Percentiles rank a stretch among this genome's conserved stretches.
phyloP scores from a whole-genome alignment of 306 rosid species.

The Nissolia schottii region DNA sequence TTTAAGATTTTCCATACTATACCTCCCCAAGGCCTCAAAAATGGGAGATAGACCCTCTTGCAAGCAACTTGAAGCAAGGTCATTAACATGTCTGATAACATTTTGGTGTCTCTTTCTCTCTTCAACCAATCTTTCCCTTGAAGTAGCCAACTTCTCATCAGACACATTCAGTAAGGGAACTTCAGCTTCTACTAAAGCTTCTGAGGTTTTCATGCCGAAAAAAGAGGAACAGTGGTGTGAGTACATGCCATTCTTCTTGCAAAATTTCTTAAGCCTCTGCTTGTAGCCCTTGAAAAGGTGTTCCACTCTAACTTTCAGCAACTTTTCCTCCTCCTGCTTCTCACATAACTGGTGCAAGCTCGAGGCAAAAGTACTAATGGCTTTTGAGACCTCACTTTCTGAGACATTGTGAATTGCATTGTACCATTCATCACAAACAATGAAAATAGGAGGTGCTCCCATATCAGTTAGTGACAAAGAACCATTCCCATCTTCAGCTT shows the following conservation, averaged over 20 bases:
- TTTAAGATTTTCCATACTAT: slow-evolving; percentile 23
- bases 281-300: slow-evolving; percentile 19
- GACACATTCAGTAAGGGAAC: background rate
- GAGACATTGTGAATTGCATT: slow-evolving; percentile 26
- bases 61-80: slow-evolving; percentile 31
- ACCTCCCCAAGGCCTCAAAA: slow-evolving; percentile 28
- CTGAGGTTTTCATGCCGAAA: background rate
- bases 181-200: background rate
- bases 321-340: slow-evolving; percentile 32
- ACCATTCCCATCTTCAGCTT: background rate
- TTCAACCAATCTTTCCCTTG: slow-evolving; percentile 22
- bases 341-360: slow-evolving; percentile 27
- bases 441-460: slow-evolving; percentile 25
- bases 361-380: slow-evolving; percentile 27
- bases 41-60: slow-evolving; percentile 27
- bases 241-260: background rate
- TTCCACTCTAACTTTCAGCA: slow-evolving; percentile 6
- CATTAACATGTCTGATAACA: slow-evolving; percentile 22
- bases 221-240: background rate
- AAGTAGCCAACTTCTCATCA: background rate
- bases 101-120: slow-evolving; percentile 14
- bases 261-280: background rate
- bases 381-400: slow-evolving; percentile 8
- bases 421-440: slow-evolving; percentile 29
- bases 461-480: slow-evolving; percentile 11